Evolutionary conservation across 257 asterid species (phyloP).

Genomic region (Gentiana straminea): DNA sequence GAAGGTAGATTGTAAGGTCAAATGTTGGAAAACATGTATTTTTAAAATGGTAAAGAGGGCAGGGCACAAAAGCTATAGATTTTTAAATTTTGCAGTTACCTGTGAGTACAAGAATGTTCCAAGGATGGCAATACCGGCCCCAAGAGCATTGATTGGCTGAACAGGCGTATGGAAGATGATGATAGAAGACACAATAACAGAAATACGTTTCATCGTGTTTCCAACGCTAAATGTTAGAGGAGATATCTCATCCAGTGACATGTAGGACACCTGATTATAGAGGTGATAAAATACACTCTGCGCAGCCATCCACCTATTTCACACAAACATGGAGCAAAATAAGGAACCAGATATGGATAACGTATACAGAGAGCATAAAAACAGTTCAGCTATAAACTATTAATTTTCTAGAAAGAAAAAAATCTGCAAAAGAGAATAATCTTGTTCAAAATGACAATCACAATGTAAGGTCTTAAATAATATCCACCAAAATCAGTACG

Average conservation of each 20-base stretch:
- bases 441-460: too few species aligned
- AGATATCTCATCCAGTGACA: conserved; percentile 93
- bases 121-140: conserved; percentile 81
- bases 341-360: conserved; percentile 5
- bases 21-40: too few species aligned
- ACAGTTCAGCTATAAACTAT: background rate
- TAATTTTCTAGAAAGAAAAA: background rate
- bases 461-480: background rate
- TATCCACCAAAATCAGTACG: too few species aligned
- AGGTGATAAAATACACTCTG: conserved; percentile 91
- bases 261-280: conserved; percentile 91
- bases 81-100: conserved; percentile 33
- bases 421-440: too few species aligned
- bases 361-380: background rate
- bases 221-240: conserved; percentile 93
- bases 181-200: conserved; percentile 88
- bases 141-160: conserved; percentile 88
- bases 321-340: conserved; percentile 17
- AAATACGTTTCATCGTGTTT: conserved; percentile 90
- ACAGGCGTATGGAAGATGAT: conserved; percentile 87
- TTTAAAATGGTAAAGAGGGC: too few species aligned
- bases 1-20: too few species aligned
- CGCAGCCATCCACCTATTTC: conserved; percentile 87
- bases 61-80: background rate
- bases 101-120: conserved; percentile 96